Evolutionary conservation across 768 basidiomycete genomes (phyloP).

Genomic region (Tulasnella sp.): DNA sequence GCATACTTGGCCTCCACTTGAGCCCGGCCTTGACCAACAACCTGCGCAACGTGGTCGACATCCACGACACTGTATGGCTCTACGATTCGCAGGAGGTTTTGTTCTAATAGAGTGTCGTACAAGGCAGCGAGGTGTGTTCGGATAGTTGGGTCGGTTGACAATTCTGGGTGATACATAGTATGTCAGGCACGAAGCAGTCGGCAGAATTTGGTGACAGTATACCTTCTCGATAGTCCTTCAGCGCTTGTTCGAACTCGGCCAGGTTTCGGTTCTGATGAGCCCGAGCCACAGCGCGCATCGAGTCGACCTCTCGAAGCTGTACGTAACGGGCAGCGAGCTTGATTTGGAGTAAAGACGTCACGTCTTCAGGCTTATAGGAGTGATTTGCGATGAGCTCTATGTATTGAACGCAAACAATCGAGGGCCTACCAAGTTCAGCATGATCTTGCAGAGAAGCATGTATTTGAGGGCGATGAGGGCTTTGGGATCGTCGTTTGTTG

Average conservation of each 20-base stretch:
- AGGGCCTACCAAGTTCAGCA: constrained; percentile 76
- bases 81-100: constrained; percentile 88
- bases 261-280: constrained; percentile 90
- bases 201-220: neutral
- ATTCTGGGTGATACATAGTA: constrained; percentile 39
- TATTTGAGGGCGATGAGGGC: constrained; percentile 88
- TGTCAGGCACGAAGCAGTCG: neutral
- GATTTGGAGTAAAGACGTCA: constrained; percentile 70
- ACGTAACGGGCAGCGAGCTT: constrained; percentile 86
- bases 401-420: neutral
- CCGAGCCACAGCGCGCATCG: constrained; percentile 88
- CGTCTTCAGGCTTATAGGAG: constrained; percentile 70
- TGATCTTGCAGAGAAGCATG: constrained; percentile 96
- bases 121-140: constrained; percentile 86
- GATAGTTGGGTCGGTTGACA: constrained; percentile 92
- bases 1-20: constrained; percentile 85
- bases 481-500: constrained; percentile 59
- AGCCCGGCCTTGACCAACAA: constrained; percentile 78
- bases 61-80: constrained; percentile 94
- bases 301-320: constrained; percentile 79
- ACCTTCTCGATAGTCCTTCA: constrained; percentile 81
- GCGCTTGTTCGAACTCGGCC: constrained; percentile 75
- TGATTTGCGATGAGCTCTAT: neutral
- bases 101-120: constrained; percentile 92
- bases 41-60: constrained; percentile 73